These are phyloP conservation scores for Tylopilus sp. DNA, from an alignment of 768 basidiomycete species.

Conservation along the genomic window DNA sequence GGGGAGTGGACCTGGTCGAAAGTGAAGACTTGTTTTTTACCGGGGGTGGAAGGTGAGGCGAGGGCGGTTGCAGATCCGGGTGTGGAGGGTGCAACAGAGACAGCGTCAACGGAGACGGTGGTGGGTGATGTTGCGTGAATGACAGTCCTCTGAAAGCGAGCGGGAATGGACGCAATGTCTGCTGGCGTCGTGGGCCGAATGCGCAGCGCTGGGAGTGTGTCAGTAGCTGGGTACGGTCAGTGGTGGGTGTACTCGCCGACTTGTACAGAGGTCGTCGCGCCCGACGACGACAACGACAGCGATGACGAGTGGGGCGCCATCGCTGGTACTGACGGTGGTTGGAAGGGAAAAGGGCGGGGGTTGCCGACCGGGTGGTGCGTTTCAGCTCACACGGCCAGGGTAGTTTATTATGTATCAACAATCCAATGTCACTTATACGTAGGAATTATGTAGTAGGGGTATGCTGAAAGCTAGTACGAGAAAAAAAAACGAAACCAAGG, in stretches of 20 bases:
- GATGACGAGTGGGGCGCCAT: conserved; percentile 60
- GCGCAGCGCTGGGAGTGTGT: conserved; percentile 63
- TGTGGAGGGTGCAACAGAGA: conserved; percentile 47
- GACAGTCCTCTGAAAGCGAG: conserved; percentile 89
- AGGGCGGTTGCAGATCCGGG: conserved; percentile 49
- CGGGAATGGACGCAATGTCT: conserved; percentile 83
- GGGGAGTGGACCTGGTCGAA: conserved; percentile 95
- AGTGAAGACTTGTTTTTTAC: conserved; percentile 82
- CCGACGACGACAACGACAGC: conserved; percentile 51
- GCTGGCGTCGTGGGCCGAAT: conserved; percentile 86
- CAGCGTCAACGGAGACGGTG: conserved; percentile 80
- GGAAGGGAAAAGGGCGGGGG: conserved; percentile 26
- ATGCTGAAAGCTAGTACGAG: conserved; percentile 23
- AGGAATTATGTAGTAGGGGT: conserved; percentile 34
- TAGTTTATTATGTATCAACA: no score
- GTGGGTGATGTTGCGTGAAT: conserved; percentile 74
- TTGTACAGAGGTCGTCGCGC: conserved; percentile 85
- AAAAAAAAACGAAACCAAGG: conserved; percentile 23
- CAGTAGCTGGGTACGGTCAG: background rate
- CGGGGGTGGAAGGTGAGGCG: conserved; percentile 44
- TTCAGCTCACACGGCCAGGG: conserved; percentile 26
- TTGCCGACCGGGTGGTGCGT: conserved; percentile 22
- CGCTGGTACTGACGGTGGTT: conserved; percentile 34
- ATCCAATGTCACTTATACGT: background rate
- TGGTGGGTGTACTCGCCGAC: conserved; percentile 61